Evolutionary conservation across 768 basidiomycete genomes (phyloP), one percentile per base, ranked within the genome.

Genomic region (Phylloporus scabripes): DNA sequence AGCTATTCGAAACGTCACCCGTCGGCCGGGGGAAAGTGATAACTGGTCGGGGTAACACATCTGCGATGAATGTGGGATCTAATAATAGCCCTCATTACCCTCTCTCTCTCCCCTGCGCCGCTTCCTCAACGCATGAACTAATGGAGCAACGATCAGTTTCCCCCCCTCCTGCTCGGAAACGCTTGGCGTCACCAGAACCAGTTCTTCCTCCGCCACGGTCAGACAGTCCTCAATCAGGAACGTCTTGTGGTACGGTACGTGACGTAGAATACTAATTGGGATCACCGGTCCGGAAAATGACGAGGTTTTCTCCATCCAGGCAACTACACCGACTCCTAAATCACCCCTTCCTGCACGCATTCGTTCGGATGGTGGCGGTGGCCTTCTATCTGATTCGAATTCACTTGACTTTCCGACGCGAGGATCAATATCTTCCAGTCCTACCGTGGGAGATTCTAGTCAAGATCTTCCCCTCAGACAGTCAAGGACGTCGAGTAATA

Each of bases 61-160:
- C 57, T 12, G 28, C 51, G 45, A 60, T 61, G 20, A 59, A 52
- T 26, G 32, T 46, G 24, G 43, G 52, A 29, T 60, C 66, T 37
- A 70, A 71, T 28, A 72, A 75, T 55, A 70, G 70, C 26, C 67
- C 70, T 47, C 68, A 72, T 42, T 60, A 41, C 31, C 61, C 52
- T 8, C 41, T 38, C 42, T 46, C 57, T 24, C 50, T 68, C 9
- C 72, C 76, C 17, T 70, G 73, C 38, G 77, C 76, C 0, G 73
- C 78, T 21, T 74, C 80, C 15, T 85, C 84, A 3, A 81, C 84
- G 1, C 83, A 84, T 11, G 81, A 87, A 64, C 66, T 85, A 42
- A 50, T 46, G 45, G 58, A 62, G 38, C 70, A 70, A 20, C 63
- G 70, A 34, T 68, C 76, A 2, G 59, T 68, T 15, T 73, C 74